Evolutionary conservation across 768 basidiomycete species (phyloP).

Genomic region (Arthromyces matolae): DNA sequence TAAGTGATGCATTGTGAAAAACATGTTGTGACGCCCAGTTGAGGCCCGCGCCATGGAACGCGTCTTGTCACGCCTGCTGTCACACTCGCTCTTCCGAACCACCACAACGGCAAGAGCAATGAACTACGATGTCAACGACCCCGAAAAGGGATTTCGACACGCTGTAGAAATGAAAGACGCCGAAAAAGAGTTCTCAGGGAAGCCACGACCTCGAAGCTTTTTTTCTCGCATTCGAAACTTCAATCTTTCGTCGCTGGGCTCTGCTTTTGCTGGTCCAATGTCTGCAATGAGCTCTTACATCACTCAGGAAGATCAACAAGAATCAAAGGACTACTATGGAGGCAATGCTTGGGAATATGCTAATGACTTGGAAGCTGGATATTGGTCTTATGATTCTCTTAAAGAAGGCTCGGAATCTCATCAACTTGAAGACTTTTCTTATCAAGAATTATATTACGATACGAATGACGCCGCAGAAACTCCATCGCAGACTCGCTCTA

Average conservation of each 20-base stretch:
- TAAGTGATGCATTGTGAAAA: background rate
- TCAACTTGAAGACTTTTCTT: no score
- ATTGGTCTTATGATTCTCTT: no score
- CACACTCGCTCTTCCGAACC: background rate
- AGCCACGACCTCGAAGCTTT: constrained; percentile 12
- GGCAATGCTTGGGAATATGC: constrained; percentile 8
- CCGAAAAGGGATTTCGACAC: constrained; percentile 5
- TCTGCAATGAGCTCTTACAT: constrained; percentile 13
- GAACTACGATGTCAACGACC: constrained; percentile 15
- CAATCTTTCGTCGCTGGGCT: constrained; percentile 20
- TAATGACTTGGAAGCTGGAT: constrained; percentile 17
- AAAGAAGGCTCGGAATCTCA: constrained; percentile 2
- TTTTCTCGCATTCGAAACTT: constrained; percentile 22
- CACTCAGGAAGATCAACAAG: constrained; percentile 9
- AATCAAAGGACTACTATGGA: background rate
- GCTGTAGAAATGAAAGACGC: constrained; percentile 3
- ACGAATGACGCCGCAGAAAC: constrained; percentile 8
- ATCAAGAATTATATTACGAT: constrained; percentile 3
- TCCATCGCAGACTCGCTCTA: constrained; percentile 20
- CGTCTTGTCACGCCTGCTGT: background rate
- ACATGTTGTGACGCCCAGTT: no score
- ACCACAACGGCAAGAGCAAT: constrained; percentile 3
- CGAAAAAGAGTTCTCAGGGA: background rate
- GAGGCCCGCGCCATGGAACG: no score
- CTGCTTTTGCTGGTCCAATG: constrained; percentile 19